These are phyloP conservation scores for Thoreauomyces humboldtii DNA, from an alignment of 192 early-diverging fungal species.

Conservation along the genomic window DNA sequence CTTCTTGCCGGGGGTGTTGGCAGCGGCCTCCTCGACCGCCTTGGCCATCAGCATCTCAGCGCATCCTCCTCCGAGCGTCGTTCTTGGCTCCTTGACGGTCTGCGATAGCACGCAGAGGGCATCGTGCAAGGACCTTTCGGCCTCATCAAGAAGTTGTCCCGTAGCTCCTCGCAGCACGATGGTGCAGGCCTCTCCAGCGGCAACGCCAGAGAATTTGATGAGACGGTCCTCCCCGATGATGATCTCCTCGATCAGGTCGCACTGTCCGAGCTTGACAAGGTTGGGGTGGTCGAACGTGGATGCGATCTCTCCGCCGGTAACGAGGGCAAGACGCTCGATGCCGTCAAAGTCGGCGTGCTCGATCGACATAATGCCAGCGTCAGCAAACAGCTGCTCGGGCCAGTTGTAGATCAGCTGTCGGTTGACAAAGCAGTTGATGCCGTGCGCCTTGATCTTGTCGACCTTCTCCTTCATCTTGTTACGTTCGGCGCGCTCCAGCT, in stretches of 20 bases:
- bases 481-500: slow-evolving; percentile 94
- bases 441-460: slow-evolving; percentile 94
- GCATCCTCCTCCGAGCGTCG: slow-evolving; percentile 93
- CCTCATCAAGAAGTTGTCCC: slow-evolving; percentile 92
- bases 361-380: slow-evolving; percentile 92
- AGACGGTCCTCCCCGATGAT: slow-evolving; percentile 98
- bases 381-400: slow-evolving; percentile 99
- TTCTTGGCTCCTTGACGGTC: slow-evolving; percentile 90
- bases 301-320: slow-evolving; percentile 98
- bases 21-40: slow-evolving; percentile 91
- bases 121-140: slow-evolving; percentile 95
- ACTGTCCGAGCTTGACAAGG: slow-evolving; percentile 89
- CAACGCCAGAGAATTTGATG: slow-evolving; percentile 95
- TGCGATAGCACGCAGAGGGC: slow-evolving; percentile 94
- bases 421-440: slow-evolving; percentile 99
- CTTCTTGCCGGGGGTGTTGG: slow-evolving; percentile 89
- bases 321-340: slow-evolving; percentile 92
- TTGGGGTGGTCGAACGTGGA: slow-evolving; percentile 99
- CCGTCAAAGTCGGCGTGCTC: slow-evolving; percentile 99
- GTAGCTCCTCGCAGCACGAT: slow-evolving; percentile 95
- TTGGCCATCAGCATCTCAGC: slow-evolving; percentile 97
- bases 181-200: slow-evolving; percentile 97
- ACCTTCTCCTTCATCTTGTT: slow-evolving; percentile 99
- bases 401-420: slow-evolving; percentile 99
- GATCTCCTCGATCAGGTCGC: slow-evolving; percentile 95